Evolutionary conservation across 1,139 yeast species (phyloP).

Genomic region (Hyphopichia wangnamkhiaoensis): DNA sequence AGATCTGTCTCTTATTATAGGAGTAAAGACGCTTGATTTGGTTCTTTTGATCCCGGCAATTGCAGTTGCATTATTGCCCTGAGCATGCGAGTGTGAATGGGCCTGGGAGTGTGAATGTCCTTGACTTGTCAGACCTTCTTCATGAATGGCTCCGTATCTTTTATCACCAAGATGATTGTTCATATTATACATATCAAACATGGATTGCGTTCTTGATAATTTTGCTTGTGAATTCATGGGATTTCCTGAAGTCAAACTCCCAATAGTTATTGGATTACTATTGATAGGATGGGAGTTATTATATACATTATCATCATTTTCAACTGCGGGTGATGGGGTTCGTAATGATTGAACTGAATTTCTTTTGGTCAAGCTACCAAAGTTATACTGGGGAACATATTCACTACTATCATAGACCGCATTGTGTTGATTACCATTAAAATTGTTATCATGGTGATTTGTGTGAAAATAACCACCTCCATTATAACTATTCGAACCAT

Average conservation of each 20-base stretch:
- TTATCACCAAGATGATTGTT: constrained; percentile 5
- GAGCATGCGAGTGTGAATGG: neutral
- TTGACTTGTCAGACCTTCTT: neutral
- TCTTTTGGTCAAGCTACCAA: constrained; percentile 25
- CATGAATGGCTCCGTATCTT: neutral
- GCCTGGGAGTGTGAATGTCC: neutral
- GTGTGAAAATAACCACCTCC: constrained; percentile 5
- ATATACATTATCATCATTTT: constrained; percentile 35
- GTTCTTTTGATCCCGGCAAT: constrained; percentile 26
- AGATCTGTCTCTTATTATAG: constrained; percentile 20
- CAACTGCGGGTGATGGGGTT: constrained; percentile 51
- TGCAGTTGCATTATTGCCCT: constrained; percentile 3
- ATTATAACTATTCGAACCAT: constrained; percentile 6
- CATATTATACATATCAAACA: constrained; percentile 33
- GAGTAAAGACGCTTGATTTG: constrained; percentile 26
- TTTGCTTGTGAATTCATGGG: constrained; percentile 17
- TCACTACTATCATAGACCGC: constrained; percentile 13
- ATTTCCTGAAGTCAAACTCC: constrained; percentile 5
- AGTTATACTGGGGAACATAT: constrained; percentile 16
- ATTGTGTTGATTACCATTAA: too few relatives aligned
- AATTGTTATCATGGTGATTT: neutral
- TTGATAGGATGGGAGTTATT: constrained; percentile 11
- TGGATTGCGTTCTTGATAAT: constrained; percentile 40
- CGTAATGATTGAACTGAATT: constrained; percentile 35
- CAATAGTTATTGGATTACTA: constrained; percentile 8